Base-by-base conservation (phyloP, 768 basidiomycete genomes). In the Panaeolus papilionaceus region DNA sequence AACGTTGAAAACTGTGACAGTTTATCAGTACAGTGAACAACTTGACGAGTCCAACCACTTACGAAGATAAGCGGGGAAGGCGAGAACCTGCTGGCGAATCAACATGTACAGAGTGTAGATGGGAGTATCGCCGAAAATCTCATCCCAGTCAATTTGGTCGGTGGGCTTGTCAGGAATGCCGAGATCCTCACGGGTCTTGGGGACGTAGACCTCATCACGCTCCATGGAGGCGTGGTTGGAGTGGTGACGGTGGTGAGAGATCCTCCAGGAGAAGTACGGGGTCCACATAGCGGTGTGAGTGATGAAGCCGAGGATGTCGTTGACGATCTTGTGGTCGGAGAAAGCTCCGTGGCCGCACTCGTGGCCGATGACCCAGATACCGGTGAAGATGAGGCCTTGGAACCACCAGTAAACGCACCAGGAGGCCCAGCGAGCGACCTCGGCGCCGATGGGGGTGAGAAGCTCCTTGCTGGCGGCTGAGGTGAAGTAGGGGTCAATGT, bases 1-100 rank as follows among this genome's bases (percentile, higher is more conserved):
- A 9, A 89, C 87, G 71, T 90, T 88, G 76, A 81, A 86, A 18
- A 88, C 85, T 87, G 14, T 23, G n/a, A n/a, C n/a, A n/a, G n/a
- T n/a, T n/a, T n/a, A n/a, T n/a, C n/a, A n/a, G n/a, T n/a, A n/a
- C n/a, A n/a, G n/a, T n/a, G n/a, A n/a, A n/a, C n/a, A n/a, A n/a
- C n/a, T n/a, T n/a, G n/a, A n/a, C n/a, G n/a, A n/a, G n/a, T n/a
- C n/a, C n/a, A n/a, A n/a, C n/a, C n/a, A 58, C 86, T 75, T 69
- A 88, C 87, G 73, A 28, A 89, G 83, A 75, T 90, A 89, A 0
- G 87, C 85, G 1, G 88, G 88, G 74, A 89, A 89, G 0, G 85
- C 88, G 9, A 89, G 75, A 37, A 89, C 66, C 69, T 90, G 87
- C 66, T 87, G 86, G 28, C 85, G 84, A 65, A 89, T 75, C 44